Percentiles rank a stretch among this genome's conserved stretches.
Conservation (phyloP, 257 asterid species). For the Jaltomata sinuosa region DNA sequence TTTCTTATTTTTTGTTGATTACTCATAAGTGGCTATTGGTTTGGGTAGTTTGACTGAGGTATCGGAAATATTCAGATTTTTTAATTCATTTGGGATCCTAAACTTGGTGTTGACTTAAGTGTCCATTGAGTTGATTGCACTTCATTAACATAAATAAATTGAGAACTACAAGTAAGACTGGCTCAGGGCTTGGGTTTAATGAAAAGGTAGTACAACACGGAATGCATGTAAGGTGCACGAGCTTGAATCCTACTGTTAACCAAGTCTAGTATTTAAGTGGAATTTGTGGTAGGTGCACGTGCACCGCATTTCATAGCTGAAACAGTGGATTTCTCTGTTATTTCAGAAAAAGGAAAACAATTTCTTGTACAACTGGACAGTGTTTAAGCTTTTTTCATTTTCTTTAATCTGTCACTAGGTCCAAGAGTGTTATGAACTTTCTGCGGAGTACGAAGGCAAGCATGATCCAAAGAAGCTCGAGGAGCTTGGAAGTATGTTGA, state of each 20-base stretch:
- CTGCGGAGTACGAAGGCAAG: slow-evolving; percentile 37
- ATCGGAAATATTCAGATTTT: not conserved
- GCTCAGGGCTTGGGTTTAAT: not conserved
- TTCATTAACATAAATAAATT: not conserved
- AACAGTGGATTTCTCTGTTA: not conserved
- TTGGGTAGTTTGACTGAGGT: not conserved
- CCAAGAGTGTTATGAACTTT: slow-evolving; percentile 43
- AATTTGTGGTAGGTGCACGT: no score
- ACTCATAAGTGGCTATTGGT: not conserved
- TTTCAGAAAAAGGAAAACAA: not conserved
- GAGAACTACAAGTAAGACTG: not conserved
- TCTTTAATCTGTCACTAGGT: slow-evolving; percentile 15
- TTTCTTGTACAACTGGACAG: not conserved
- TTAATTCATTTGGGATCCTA: not conserved
- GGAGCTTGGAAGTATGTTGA: slow-evolving; percentile 32
- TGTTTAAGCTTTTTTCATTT: not conserved
- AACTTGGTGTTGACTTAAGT: not conserved
- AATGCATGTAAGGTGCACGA: not conserved
- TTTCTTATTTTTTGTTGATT: not conserved
- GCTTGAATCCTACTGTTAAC: not conserved
- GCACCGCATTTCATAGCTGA: no score
- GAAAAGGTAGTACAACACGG: not conserved
- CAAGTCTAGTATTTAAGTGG: not conserved
- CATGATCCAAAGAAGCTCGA: slow-evolving; percentile 31
- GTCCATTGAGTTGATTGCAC: not conserved